Base-by-base conservation (phyloP, 2,329 filamentous ascomycete genomes). In the Microcyclospora pomicola region DNA sequence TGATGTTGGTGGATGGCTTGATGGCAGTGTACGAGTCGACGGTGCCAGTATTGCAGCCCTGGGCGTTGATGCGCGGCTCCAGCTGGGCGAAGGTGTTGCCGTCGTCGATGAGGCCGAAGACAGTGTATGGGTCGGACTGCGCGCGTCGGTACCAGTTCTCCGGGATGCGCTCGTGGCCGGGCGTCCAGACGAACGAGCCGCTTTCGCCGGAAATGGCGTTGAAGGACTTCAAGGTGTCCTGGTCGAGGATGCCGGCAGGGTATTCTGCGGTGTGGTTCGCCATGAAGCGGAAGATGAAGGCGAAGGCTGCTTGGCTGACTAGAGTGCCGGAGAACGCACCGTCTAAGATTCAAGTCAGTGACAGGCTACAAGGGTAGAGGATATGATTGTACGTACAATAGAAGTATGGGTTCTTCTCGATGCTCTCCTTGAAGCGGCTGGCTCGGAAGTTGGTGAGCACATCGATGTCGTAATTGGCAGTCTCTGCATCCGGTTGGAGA, bases 191-290 rank as follows among this genome's bases (percentile, higher is more conserved):
- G 16, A 45, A 29, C 27, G 40, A 43, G 33, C 49, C 44, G 6
- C 64, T 55, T 9, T 47, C 46, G 12, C 45, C 48, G 10, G 40
- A 48, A 12, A 61, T 47, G 27, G 52, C 52, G 31, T 49, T 53
- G 45, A 59, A 60, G 15, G 51, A 51, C 30, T 52, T 55, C 11
- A 62, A 39, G 2, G 50, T 47, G 6, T 53, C 42, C 30, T 51
- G 47, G 15, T 58, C 44, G 13, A 54, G 37, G 12, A 45, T 46
- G 9, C 41, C 39, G 15, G 52, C 40, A 33, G 53, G 53, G 35
- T 41, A 44, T 19, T 37, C 51, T 2, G 49, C 51, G 2, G 48
- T 42, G 27, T 51, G 50, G 27, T 50, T 48, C 14, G 49, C 45
- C 44, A 60, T 49, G 9, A 47, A 44, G 24, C 35, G 38, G 19